Evolutionary conservation across 169 alveolate species (phyloP).

Genomic region (Babesia ovis): DNA sequence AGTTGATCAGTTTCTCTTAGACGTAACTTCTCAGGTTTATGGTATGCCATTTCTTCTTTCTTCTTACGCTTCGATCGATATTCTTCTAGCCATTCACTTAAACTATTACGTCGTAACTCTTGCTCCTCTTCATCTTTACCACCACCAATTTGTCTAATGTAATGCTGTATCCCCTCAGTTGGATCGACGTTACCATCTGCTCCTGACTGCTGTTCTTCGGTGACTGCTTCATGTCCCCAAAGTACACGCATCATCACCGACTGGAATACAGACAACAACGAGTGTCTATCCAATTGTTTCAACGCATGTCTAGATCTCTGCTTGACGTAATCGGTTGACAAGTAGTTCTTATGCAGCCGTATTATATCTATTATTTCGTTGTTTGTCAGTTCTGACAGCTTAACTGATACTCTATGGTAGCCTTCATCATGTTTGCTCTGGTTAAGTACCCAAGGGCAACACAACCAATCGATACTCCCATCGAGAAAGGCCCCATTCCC

Average conservation of each 20-base stretch:
- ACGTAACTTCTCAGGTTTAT: conserved; percentile 16
- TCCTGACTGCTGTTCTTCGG: conserved; percentile 7
- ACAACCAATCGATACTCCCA: conserved; percentile 55
- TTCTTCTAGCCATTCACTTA: conserved; percentile 48
- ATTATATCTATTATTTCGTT: conserved; percentile 54
- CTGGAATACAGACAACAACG: conserved; percentile 61
- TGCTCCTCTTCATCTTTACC: conserved; percentile 8
- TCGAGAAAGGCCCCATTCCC: conserved; percentile 46
- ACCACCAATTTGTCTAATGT: too few relatives aligned
- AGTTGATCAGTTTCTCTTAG: conserved; percentile 29
- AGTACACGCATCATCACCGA: conserved; percentile 47
- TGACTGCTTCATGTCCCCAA: conserved; percentile 48
- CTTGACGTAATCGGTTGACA: conserved; percentile 56
- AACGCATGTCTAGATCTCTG: conserved; percentile 53
- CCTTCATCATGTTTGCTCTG: conserved; percentile 46
- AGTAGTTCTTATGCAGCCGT: conserved; percentile 54
- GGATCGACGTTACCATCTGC: background rate
- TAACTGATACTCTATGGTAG: conserved; percentile 28
- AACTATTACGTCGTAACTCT: conserved; percentile 17
- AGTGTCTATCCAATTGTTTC: conserved; percentile 28
- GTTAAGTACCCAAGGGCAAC: conserved; percentile 65
- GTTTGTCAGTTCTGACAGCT: conserved; percentile 21
- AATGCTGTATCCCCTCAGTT: background rate
- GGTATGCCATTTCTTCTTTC: background rate
- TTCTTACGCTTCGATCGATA: conserved; percentile 16